Base-by-base conservation (phyloP, 495 filamentous ascomycete genomes). In the Rhypophila decipiens region DNA sequence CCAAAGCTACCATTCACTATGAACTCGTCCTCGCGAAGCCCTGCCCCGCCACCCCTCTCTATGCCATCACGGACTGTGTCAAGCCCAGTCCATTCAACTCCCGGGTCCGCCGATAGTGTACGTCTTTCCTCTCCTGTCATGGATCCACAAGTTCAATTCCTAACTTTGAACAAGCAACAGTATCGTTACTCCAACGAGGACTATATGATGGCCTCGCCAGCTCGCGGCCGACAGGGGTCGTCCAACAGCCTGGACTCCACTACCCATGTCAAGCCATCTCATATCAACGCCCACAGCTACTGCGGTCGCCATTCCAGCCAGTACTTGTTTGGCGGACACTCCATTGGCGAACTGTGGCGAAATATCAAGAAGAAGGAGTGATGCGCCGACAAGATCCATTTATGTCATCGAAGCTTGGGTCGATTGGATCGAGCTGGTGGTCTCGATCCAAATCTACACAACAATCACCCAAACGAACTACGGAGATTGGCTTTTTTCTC, bases 201-300 rank as follows among this genome's bases (percentile, higher is more conserved):
- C 23, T 46, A 50, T 24, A 23, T 27, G 22, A 48, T 35, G 20
- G 22, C 35, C 20, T 44, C 36, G 10, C 34, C 38, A 17, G 3
- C 21, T 15, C 31, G 37, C 42, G 44, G 23, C 43, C 39, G 56
- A 47, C 51, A 52, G 53, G 37, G 43, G 12, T 48, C 53, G 17
- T 17, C 11, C 11, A 39, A 34, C 18, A 39, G 46, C 15, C 46
- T 35, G 33, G 41, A 18, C 9, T 34, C 27, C 18, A 34, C 15
- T 20, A 47, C 19, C 20, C 34, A 38, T 10, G 31, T 22, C 33
- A 47, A 44, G 34, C 44, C 31, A 24, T 45, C 22, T 44, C 58
- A 60, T 35, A 50, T 59, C 49, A 67, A 67, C 37, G 64, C 59
- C 37, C 39, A 67, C 53, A 65, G 59, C 47, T 63, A 63, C 45